Conservation (phyloP, 2,329 filamentous ascomycete genomes). For the Ophiobolus disseminans region DNA sequence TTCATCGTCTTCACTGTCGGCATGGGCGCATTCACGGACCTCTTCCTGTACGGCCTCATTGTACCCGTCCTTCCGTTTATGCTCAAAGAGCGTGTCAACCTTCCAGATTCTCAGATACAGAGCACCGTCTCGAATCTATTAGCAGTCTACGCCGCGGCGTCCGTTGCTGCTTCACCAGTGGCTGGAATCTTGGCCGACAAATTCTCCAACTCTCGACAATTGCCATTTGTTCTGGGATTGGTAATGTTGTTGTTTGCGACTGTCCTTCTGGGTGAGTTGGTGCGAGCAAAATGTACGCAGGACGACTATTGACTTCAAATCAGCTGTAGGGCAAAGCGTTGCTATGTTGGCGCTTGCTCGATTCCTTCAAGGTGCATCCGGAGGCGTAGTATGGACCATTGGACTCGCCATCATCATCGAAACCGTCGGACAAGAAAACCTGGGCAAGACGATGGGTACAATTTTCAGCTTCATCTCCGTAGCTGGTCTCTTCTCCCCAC, state of each 20-base stretch:
- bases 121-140: conserved; percentile 61
- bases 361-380: conserved; percentile 64
- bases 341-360: conserved; percentile 60
- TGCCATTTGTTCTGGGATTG: conserved; percentile 66
- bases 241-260: conserved; percentile 62
- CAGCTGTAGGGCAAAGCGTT: conserved; percentile 58
- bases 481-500: conserved; percentile 63
- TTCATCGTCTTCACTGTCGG: conserved; percentile 67
- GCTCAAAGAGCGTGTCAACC: conserved; percentile 58
- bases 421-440: conserved; percentile 62
- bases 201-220: conserved; percentile 57
- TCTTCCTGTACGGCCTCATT: conserved; percentile 66
- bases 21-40: conserved; percentile 63
- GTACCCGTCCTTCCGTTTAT: conserved; percentile 67
- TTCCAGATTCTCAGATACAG: conserved; percentile 60
- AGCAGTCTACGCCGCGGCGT: conserved; percentile 62
- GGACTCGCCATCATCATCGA: conserved; percentile 66
- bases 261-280: conserved; percentile 61
- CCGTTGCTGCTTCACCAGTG: conserved; percentile 59
- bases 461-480: conserved; percentile 67
- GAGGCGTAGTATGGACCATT: conserved; percentile 66
- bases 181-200: conserved; percentile 64
- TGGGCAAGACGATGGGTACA: conserved; percentile 68
- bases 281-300: too few relatives aligned
- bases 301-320: too few relatives aligned